Percentiles rank a stretch among this genome's conserved stretches.
Conservation (phyloP, 768 basidiomycete species). For the Panaeolus cyanescens region DNA sequence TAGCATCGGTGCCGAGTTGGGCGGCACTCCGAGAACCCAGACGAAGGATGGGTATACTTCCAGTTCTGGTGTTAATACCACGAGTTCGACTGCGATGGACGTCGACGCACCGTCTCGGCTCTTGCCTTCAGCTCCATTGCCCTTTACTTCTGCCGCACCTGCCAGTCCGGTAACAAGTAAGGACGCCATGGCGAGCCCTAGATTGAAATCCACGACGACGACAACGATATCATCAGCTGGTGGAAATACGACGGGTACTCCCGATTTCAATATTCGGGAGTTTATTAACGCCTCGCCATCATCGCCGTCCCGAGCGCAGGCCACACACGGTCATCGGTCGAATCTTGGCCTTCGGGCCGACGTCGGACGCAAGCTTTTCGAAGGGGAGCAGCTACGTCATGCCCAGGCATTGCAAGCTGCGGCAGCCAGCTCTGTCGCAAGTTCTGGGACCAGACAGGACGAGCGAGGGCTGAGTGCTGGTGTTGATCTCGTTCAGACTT, state of each 20-base stretch:
- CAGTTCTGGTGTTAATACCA: slow-evolving; percentile 3
- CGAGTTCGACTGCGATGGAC: not conserved
- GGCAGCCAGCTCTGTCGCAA: slow-evolving; percentile 12
- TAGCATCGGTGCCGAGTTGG: slow-evolving; percentile 38
- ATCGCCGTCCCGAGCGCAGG: slow-evolving; percentile 40
- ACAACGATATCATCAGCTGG: slow-evolving; percentile 8
- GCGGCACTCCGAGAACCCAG: slow-evolving; percentile 13
- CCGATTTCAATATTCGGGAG: slow-evolving; percentile 67
- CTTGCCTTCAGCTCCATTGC: slow-evolving; percentile 25
- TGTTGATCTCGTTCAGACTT: slow-evolving; percentile 47
- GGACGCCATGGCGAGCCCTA: slow-evolving; percentile 27
- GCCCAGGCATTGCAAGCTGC: slow-evolving; percentile 27
- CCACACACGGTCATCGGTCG: slow-evolving; percentile 31
- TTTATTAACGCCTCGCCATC: slow-evolving; percentile 77
- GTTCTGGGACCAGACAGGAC: slow-evolving; percentile 26
- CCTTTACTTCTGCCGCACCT: slow-evolving; percentile 20
- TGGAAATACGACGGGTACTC: slow-evolving; percentile 24
- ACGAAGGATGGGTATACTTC: not conserved
- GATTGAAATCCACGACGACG: slow-evolving; percentile 26
- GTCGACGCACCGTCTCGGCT: slow-evolving; percentile 13
- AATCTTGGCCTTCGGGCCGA: slow-evolving; percentile 60
- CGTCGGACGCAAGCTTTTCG: slow-evolving; percentile 68
- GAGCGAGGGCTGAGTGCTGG: slow-evolving; percentile 40
- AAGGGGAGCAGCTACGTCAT: slow-evolving; percentile 64
- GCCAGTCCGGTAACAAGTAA: slow-evolving; percentile 22